Evolutionary conservation across 345 rosid genomes (phyloP).

Genomic region (Syzygium aqueum): DNA sequence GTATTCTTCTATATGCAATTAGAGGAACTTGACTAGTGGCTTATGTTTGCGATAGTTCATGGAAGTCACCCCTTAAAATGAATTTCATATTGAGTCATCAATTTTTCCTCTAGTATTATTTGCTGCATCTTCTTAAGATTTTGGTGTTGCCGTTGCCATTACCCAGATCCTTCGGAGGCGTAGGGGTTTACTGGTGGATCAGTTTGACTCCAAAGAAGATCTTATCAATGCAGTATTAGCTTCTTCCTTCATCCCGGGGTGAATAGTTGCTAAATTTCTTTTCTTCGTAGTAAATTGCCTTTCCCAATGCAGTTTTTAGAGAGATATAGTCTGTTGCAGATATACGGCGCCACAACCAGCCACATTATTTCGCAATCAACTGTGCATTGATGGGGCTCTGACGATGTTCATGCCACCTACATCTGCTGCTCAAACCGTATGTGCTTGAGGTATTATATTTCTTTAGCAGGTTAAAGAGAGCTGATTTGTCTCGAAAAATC

Average conservation of each 20-base stretch:
- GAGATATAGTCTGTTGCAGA: slow-evolving; percentile 26
- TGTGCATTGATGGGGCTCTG: slow-evolving; percentile 93
- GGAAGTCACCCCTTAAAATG: neutral
- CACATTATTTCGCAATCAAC: slow-evolving; percentile 66
- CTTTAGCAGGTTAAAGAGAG: neutral
- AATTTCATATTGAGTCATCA: neutral
- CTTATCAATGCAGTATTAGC: slow-evolving; percentile 73
- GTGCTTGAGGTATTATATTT: neutral
- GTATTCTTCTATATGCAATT: neutral
- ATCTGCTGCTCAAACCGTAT: slow-evolving; percentile 78
- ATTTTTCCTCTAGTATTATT: neutral
- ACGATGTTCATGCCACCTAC: slow-evolving; percentile 94
- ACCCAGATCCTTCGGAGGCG: slow-evolving; percentile 88
- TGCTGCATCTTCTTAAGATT: neutral
- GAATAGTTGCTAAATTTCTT: slow-evolving; percentile 5
- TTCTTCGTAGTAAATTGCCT: neutral
- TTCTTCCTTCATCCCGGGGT: slow-evolving; percentile 93
- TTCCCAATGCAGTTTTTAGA: slow-evolving; percentile 1
- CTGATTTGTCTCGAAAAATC: neutral
- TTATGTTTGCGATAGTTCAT: neutral
- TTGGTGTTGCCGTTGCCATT: slow-evolving; percentile 63
- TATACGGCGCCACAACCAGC: slow-evolving; percentile 90
- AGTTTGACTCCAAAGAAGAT: slow-evolving; percentile 85
- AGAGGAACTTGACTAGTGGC: neutral
- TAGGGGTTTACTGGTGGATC: slow-evolving; percentile 84